Evolutionary conservation across 495 filamentous ascomycete species (phyloP).

Genomic region (Daldinia concentrica): DNA sequence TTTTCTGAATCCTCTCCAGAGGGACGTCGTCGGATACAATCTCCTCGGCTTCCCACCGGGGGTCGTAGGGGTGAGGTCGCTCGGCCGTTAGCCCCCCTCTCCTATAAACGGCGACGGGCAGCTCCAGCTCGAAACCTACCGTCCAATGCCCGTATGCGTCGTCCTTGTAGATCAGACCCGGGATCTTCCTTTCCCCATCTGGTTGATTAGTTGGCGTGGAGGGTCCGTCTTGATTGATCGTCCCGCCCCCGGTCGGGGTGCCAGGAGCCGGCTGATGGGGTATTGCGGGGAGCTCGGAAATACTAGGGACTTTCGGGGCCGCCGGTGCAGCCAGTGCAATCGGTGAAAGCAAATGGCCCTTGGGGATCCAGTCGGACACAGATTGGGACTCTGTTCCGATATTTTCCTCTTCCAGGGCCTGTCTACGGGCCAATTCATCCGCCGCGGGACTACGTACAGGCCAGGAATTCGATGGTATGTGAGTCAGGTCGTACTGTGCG

Average conservation of each 20-base stretch:
- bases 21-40: background rate
- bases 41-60: constrained; percentile 12
- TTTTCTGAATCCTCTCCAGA: background rate
- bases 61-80: background rate
- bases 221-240: background rate
- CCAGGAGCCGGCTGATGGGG: no score
- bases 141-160: background rate
- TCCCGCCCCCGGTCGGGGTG: no score
- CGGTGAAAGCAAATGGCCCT: no score
- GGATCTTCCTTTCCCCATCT: background rate
- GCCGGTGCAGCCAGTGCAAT: rapidly evolving
- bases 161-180: background rate
- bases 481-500: background rate
- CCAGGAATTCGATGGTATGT: background rate
- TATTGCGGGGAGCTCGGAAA: no score
- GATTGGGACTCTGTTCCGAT: background rate
- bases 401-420: background rate
- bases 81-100: background rate
- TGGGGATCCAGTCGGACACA: background rate
- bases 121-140: constrained; percentile 30
- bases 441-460: background rate
- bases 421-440: background rate
- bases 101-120: constrained; percentile 16
- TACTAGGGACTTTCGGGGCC: no score
- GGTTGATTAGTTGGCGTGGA: background rate